Base-by-base conservation (phyloP, 257 asterid genomes). In the Linaria vulgaris region DNA sequence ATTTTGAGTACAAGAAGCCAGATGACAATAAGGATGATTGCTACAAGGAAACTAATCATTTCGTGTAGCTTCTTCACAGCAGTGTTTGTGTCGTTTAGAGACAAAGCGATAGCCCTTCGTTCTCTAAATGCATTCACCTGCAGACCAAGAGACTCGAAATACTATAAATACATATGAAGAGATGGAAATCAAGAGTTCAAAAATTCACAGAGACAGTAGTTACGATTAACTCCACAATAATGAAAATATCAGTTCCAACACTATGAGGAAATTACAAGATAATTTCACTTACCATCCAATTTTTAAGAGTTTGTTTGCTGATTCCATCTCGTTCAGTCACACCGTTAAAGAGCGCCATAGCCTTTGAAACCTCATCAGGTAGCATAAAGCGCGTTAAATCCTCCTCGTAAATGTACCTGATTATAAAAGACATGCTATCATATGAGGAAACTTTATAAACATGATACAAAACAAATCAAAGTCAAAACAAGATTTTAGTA, bases 341-440 rank as follows among this genome's bases (percentile, higher is more conserved):
- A 31, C 85, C 94, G 74, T 86, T 96, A 46, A 91, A 80, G 31
- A 86, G 88, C 20, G 56, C 73, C 51, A 82, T 66, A 9, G 92
- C 76, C 83, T 85, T 91, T 62, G 72, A 13, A 52, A 85, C 94
- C 76, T 88, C 98, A 61, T 88, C 97, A 60, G 83, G 88, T 19
- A 90, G 74, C 95, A 91, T 82, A 78, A 88, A 91, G 19, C 86
- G 82, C 88, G n/a, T n/a, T n/a, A n/a, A n/a, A n/a, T n/a, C n/a
- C n/a, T n/a, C n/a, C n/a, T n/a, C n/a, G n/a, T n/a, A 80, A 74
- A 91, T 88, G 51, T 57, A 71, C 59, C 98, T 91, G 72, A 63
- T 53, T 38, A 61, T 59, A 73, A 23, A 64, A 47, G 54, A 59
- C 27, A 24, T 45, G 38, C 64, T 25, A 45, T n/a, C 39, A 46